Conservation (phyloP, 805 yeast genomes). For the Wickerhamia fluorescens region DNA sequence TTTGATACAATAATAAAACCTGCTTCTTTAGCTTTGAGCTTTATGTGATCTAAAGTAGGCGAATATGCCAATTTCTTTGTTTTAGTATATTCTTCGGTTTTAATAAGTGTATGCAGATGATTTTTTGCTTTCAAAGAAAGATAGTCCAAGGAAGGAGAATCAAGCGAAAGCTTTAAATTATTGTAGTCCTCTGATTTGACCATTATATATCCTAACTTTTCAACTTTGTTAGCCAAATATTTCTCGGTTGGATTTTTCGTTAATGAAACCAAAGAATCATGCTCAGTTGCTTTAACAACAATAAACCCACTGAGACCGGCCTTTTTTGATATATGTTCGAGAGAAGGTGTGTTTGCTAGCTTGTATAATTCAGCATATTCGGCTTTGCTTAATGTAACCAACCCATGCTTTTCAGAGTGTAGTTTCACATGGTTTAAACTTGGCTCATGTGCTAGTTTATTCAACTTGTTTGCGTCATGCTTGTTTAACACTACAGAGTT, state of each 20-base stretch:
- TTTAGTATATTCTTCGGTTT: conserved; percentile 2
- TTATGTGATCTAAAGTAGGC: conserved; percentile 11
- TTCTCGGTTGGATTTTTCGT: conserved; percentile 11
- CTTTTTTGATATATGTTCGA: conserved; percentile 7
- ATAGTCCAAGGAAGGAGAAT: conserved; percentile 5
- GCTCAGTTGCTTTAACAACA: conserved; percentile 10
- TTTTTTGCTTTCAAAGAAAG: conserved; percentile 4
- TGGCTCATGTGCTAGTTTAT: conserved; percentile 7
- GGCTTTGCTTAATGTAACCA: conserved; percentile 22
- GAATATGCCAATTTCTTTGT: conserved; percentile 4
- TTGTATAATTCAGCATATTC: conserved; percentile 28
- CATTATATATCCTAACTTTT: conserved; percentile 2
- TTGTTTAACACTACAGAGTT: conserved; percentile 4
- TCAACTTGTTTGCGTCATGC: conserved; percentile 7
- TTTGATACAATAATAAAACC: conserved; percentile 9
- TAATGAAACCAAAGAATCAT: conserved; percentile 8
- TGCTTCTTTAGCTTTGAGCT: conserved; percentile 3
- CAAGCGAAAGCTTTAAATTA: conserved; percentile 7
- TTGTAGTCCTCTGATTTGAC: conserved; percentile 5
- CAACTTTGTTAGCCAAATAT: conserved; percentile 8
- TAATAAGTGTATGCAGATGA: conserved; percentile 3
- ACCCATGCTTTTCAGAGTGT: conserved; percentile 27
- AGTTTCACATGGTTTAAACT: conserved; percentile 25
- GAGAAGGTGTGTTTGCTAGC: conserved; percentile 25
- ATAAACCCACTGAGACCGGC: conserved; percentile 14